These are phyloP conservation scores for Wickerhamiella kazuoi DNA, from an alignment of 805 yeast genomes.

Conservation along the genomic window DNA sequence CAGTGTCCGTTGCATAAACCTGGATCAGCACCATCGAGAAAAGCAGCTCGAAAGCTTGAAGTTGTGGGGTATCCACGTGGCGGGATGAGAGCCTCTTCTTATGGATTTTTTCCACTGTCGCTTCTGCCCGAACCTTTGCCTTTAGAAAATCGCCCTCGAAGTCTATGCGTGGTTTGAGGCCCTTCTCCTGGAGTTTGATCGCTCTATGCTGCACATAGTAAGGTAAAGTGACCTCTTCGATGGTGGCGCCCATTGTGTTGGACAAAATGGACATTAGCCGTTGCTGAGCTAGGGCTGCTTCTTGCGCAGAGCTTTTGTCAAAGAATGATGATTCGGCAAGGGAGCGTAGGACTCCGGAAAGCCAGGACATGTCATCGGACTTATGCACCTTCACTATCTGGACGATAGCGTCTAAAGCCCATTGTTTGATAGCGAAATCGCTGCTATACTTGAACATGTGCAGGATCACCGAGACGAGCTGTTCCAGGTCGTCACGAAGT, in stretches of 20 bases:
- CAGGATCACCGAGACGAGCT: constrained; percentile 14
- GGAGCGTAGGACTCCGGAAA: constrained; percentile 25
- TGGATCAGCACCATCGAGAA: constrained; percentile 64
- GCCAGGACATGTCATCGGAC: constrained; percentile 13
- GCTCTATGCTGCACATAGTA: constrained; percentile 16
- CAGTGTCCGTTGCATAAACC: constrained; percentile 53
- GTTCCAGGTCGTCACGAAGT: constrained; percentile 4
- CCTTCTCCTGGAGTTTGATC: constrained; percentile 10
- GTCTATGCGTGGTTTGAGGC: constrained; percentile 19
- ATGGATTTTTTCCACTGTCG: constrained; percentile 29
- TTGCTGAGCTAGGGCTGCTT: constrained; percentile 16
- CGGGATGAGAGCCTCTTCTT: constrained; percentile 22
- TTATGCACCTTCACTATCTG: constrained; percentile 23
- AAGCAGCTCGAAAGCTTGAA: constrained; percentile 55
- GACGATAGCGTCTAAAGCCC: constrained; percentile 43
- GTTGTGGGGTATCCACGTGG: constrained; percentile 25
- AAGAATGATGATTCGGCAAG: constrained; percentile 29
- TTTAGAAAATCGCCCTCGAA: constrained; percentile 43
- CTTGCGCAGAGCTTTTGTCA: constrained; percentile 9
- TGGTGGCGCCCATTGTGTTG: constrained; percentile 30
- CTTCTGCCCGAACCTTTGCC: constrained; percentile 33
- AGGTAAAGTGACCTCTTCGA: constrained; percentile 39
- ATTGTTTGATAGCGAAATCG: constrained; percentile 23
- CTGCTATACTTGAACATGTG: constrained; percentile 10
- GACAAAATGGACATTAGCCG: constrained; percentile 53